Base-by-base conservation (phyloP, 1,284 basidiomycete species). In the Apiotrichum siamense region DNA sequence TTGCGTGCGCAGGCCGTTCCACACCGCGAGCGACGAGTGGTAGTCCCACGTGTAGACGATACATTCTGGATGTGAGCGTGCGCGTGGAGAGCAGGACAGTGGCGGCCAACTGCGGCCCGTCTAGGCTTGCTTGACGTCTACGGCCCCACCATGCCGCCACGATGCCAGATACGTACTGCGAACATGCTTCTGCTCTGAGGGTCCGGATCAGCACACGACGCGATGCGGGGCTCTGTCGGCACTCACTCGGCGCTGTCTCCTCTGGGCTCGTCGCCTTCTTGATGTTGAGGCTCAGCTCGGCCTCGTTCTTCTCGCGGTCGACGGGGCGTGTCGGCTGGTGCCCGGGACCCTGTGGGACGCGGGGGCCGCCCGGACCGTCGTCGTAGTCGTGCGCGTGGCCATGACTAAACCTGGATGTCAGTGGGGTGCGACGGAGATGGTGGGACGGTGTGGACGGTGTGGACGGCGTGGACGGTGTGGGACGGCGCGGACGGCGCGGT, bases 11-110 rank as follows among this genome's bases (percentile, higher is more conserved):
- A 97, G 79, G 24, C 89, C 90, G 62, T 88, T 91, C 93, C 93
- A 97, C 67, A 97, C 93, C 7, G 91, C 92, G 63, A 89, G 84
- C 33, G 91, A 94, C n/a, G 88, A 87, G 69, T 94, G 91, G 69
- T 96, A 96, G 73, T 97, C 92, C 92, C 92, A 96, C 15, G 92
- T 96, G 74, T 92, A 97, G 29, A 97, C 88, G 69, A 97, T 94
- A 64, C 87, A 90, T 77, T 94, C 92, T 96, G 70, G 35, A 27
- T 35, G 49, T 54, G 20, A 37, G 32, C 39, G 15, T 15, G 23
- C 11, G 21, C 39, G n/a, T 7, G 5, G 12, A 29, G 20, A 18
- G 26, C 18, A 29, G 25, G 36, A 7, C 18, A 23, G 6, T 37
- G 15, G n/a, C n/a, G n/a, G n/a, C n/a, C n/a, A n/a, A n/a, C n/a